Percentiles rank a stretch among this genome's conserved stretches.
phyloP scores from a whole-genome alignment of 768 basidiomycete genomes.

The Sarcodon aspratus region DNA sequence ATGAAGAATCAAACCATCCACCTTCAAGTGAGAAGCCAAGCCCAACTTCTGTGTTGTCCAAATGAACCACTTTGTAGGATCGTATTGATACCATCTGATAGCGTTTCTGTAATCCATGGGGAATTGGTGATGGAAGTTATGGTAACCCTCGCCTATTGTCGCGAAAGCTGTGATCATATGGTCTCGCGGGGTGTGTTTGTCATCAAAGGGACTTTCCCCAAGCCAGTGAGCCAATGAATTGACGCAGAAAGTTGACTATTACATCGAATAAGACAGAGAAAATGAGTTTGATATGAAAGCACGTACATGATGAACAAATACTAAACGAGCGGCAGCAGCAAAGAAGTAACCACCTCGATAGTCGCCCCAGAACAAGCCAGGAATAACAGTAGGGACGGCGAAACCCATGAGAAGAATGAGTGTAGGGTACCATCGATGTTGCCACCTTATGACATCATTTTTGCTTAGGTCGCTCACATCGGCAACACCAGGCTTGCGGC shows the following conservation, averaged over 20 bases:
- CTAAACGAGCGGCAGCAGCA: conserved; percentile 66
- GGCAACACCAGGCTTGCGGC: conserved; percentile 80
- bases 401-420: conserved; percentile 65
- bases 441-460: conserved; percentile 76
- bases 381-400: conserved; percentile 63
- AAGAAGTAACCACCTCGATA: conserved; percentile 79
- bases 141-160: conserved; percentile 94
- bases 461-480: conserved; percentile 81
- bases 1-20: conserved; percentile 2
- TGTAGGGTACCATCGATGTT: conserved; percentile 68
- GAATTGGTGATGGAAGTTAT: conserved; percentile 98
- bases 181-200: conserved; percentile 89
- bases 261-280: background rate
- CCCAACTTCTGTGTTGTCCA: conserved; percentile 46
- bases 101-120: conserved; percentile 97
- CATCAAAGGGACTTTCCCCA: conserved; percentile 86
- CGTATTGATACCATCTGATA: conserved; percentile 90
- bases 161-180: conserved; percentile 82
- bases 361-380: conserved; percentile 80
- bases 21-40: conserved; percentile 47
- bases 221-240: conserved; percentile 97
- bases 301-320: conserved; percentile 83
- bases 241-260: conserved; percentile 88
- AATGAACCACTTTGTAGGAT: conserved; percentile 93
- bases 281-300: conserved; percentile 1